Evolutionary conservation across 345 rosid genomes (phyloP).

Genomic region (Linum lewisii): DNA sequence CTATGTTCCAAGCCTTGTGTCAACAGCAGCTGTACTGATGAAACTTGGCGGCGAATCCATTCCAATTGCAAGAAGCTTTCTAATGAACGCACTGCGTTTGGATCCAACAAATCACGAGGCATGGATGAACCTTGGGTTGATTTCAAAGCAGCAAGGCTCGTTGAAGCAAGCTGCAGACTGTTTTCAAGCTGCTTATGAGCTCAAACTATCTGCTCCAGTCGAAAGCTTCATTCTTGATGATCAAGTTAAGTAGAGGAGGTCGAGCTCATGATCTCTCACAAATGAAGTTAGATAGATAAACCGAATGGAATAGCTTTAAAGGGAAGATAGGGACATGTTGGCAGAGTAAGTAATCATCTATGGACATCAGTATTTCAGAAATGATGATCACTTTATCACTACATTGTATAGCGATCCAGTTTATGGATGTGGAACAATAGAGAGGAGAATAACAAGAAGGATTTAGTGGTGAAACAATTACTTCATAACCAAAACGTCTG

Average conservation of each 20-base stretch:
- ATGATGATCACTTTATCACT: background rate
- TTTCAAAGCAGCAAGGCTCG: slow-evolving; percentile 74
- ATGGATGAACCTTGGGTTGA: slow-evolving; percentile 75
- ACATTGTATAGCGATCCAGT: background rate
- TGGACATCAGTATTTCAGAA: background rate
- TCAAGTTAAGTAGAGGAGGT: background rate
- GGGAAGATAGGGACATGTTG: background rate
- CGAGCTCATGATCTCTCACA: background rate
- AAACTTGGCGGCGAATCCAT: slow-evolving; percentile 44
- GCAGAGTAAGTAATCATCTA: background rate
- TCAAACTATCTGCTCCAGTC: slow-evolving; percentile 63
- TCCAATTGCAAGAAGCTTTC: slow-evolving; percentile 67
- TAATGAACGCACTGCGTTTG: slow-evolving; percentile 70
- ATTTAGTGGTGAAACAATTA: background rate
- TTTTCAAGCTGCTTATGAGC: slow-evolving; percentile 89
- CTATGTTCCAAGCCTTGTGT: slow-evolving; percentile 68
- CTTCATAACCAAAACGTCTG: background rate
- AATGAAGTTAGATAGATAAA: background rate
- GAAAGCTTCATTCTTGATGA: slow-evolving; percentile 32
- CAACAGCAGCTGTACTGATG: slow-evolving; percentile 63
- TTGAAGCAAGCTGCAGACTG: slow-evolving; percentile 74
- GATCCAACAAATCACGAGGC: slow-evolving; percentile 73
- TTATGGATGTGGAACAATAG: background rate
- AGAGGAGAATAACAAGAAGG: background rate
- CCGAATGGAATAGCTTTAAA: too few relatives aligned